Base-by-base conservation (phyloP, 352 stramenopile genomes). In the Globisporangium camurandrum region DNA sequence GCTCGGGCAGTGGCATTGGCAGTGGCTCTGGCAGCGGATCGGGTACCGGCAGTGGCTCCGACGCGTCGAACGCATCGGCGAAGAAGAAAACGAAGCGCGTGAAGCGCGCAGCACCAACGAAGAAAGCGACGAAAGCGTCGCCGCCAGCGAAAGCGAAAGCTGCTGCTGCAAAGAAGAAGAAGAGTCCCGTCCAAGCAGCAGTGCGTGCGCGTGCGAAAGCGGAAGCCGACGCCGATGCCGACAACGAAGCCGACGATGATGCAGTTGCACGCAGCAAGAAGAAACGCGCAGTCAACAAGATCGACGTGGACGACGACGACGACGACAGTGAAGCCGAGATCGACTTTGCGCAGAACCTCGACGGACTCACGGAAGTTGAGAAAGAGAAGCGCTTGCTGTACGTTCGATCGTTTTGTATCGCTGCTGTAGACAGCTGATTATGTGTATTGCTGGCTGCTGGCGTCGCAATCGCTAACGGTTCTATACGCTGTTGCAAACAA, bases 321-420 rank as follows among this genome's bases (percentile, higher is more conserved):
- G 76, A 85, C 17, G 66, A 71, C 19, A 57, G 62, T 26, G 75
- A 84, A 51, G 63, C 67, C 4, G 78, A 87, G 17, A 57, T 90
- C 27, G 71, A 79, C 56, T 61, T 70, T 20, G 62, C 57, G 42
- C 47, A 61, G 51, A 57, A 67, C 24, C 50, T 70, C 31, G 64
- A 64, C 19, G 82, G 82, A 8, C 65, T 93, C 3, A 93, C 81
- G 1, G 82, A 93, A 54, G 79, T 93, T 17, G 82, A 93, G 61
- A 93, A 93, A 56, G 82, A 93, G 61, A 81, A 90, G 64, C 74
- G 79, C 0, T 63, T 93, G 38, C 58, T 93, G 68, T 81, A 62
- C 46, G 66, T 79, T 5, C 16, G 24, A 24, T 20, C 23, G 24
- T 40, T 22, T 4, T 46, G 14, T 27, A 12, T 4, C 7, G 27